Conservation (phyloP, 306 rosid species). For the Acacia confusa region DNA sequence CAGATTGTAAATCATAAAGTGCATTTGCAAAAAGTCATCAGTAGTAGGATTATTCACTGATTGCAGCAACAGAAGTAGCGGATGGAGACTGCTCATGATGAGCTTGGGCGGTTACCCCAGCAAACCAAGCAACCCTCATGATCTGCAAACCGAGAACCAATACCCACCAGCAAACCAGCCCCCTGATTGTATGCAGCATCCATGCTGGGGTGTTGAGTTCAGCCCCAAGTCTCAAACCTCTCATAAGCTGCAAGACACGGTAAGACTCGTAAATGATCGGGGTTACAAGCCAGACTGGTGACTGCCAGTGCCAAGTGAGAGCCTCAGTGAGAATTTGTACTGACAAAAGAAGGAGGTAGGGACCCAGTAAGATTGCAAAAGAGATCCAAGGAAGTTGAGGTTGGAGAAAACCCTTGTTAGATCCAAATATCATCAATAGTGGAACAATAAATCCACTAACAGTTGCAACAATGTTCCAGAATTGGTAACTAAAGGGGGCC, state of each 20-base stretch:
- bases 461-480: slow-evolving; percentile 81
- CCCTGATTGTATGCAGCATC: slow-evolving; percentile 74
- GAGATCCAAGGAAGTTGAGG: slow-evolving; percentile 72
- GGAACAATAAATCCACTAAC: slow-evolving; percentile 71
- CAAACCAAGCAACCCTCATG: slow-evolving; percentile 98
- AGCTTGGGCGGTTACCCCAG: slow-evolving; percentile 57
- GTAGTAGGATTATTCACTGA: slow-evolving; percentile 9
- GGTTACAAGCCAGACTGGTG: slow-evolving; percentile 94
- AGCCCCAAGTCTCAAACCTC: slow-evolving; percentile 81
- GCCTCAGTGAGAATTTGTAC: slow-evolving; percentile 82
- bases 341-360: slow-evolving; percentile 74
- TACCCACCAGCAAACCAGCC: slow-evolving; percentile 94
- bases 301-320: slow-evolving; percentile 94
- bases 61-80: slow-evolving; percentile 33
- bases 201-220: slow-evolving; percentile 82
- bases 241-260: slow-evolving; percentile 90
- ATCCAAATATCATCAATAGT: slow-evolving; percentile 55
- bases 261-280: slow-evolving; percentile 78
- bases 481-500: slow-evolving; percentile 85
- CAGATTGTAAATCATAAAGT: slow-evolving; percentile 20
- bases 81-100: slow-evolving; percentile 31
- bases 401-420: slow-evolving; percentile 61
- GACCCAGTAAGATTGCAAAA: slow-evolving; percentile 69
- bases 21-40: neutral
- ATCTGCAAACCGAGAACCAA: slow-evolving; percentile 83